phyloP scores from a whole-genome alignment of 1,139 yeast genomes.

The Yamadazyma atmosphaerica region DNA sequence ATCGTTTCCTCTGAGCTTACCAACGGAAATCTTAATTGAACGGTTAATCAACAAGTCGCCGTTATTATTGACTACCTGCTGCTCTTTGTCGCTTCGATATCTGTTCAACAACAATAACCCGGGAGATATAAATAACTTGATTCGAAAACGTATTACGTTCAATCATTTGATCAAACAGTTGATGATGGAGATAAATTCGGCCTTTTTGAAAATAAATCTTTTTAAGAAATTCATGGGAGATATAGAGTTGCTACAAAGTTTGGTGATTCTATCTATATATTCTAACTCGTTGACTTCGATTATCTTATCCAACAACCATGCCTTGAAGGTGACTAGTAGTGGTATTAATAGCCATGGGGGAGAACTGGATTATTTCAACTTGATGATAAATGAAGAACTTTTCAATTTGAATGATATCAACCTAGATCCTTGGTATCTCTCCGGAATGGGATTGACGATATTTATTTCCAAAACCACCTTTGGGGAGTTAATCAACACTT shows the following conservation, averaged over 20 bases:
- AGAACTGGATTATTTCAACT: slow-evolving; percentile 17
- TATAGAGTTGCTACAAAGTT: slow-evolving; percentile 65
- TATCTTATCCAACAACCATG: slow-evolving; percentile 20
- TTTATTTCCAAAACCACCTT: slow-evolving; percentile 49
- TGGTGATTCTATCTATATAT: slow-evolving; percentile 62
- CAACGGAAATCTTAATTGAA: slow-evolving; percentile 53
- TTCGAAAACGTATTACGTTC: slow-evolving; percentile 23
- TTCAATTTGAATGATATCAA: slow-evolving; percentile 14
- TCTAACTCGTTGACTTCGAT: slow-evolving; percentile 58
- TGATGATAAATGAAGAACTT: slow-evolving; percentile 4
- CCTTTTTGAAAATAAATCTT: slow-evolving; percentile 29
- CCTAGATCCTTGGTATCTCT: slow-evolving; percentile 63
- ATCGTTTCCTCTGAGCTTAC: slow-evolving; percentile 59
- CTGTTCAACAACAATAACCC: slow-evolving; percentile 27
- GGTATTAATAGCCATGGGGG: slow-evolving; percentile 9
- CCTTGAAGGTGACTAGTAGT: slow-evolving; percentile 8
- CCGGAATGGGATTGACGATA: slow-evolving; percentile 59
- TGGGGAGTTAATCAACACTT: slow-evolving; percentile 25
- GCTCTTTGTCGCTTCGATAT: slow-evolving; percentile 59
- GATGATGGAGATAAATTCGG: slow-evolving; percentile 43
- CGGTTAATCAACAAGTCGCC: slow-evolving; percentile 57
- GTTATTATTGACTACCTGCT: slow-evolving; percentile 63
- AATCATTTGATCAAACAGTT: slow-evolving; percentile 30
- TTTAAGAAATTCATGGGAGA: slow-evolving; percentile 25
- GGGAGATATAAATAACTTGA: slow-evolving; percentile 22